Evolutionary conservation across 305 asterid genomes (phyloP).

Genomic region (Fraxinus dipetala): DNA sequence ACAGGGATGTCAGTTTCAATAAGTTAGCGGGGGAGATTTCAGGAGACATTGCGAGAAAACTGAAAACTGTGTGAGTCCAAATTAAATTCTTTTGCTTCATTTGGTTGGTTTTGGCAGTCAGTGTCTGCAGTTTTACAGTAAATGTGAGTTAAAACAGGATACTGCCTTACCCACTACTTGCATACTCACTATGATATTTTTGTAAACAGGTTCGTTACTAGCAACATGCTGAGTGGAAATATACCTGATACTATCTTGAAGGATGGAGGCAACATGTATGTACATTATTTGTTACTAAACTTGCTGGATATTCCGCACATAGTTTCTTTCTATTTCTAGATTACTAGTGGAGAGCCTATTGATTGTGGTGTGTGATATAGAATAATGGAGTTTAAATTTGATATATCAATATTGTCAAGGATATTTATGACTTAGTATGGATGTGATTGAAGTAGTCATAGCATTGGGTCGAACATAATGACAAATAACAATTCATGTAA

Average conservation of each 20-base stretch:
- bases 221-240: constrained; percentile 72
- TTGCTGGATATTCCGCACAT: not conserved
- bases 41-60: constrained; percentile 50
- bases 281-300: constrained; percentile 20
- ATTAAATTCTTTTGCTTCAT: constrained; percentile 4
- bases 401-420: not conserved
- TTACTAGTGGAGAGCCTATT: not conserved
- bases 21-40: constrained; percentile 66
- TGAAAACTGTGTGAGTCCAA: constrained; percentile 67
- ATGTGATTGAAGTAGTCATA: not conserved
- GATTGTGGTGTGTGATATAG: not conserved
- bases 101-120: not conserved
- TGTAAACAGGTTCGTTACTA: constrained; percentile 57
- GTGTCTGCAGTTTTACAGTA: not conserved
- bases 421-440: not conserved
- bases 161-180: not conserved
- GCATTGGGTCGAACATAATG: not conserved
- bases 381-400: not conserved
- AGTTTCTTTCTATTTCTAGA: not conserved
- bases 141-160: not conserved
- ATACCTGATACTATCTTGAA: constrained; percentile 69
- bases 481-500: not conserved
- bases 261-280: constrained; percentile 73
- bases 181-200: constrained; percentile 11
- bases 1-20: constrained; percentile 92